These are phyloP conservation scores for Fragilaria crotonensis DNA, from an alignment of 108 stramenopile genomes.

Conservation along the genomic window DNA sequence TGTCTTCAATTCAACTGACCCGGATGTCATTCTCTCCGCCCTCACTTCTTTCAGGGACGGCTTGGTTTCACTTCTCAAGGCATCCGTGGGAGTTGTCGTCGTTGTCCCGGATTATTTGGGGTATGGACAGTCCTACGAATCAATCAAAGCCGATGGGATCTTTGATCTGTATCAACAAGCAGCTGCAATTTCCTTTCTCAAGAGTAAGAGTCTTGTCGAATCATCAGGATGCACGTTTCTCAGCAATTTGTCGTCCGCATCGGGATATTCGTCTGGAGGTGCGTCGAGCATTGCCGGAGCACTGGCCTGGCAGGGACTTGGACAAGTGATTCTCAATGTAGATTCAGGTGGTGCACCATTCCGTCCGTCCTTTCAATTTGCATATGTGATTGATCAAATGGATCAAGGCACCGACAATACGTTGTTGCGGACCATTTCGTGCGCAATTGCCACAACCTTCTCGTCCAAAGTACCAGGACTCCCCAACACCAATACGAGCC, in stretches of 20 bases:
- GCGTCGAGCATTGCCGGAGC: background rate
- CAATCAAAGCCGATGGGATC: background rate
- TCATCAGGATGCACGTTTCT: background rate
- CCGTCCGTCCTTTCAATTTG: background rate
- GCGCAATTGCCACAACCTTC: background rate
- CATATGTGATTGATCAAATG: background rate
- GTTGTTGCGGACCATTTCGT: background rate
- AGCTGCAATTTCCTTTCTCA: background rate
- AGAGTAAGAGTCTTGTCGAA: background rate
- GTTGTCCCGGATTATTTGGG: background rate
- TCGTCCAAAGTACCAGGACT: background rate
- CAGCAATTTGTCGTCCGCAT: background rate
- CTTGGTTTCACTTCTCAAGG: background rate
- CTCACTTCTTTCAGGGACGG: background rate
- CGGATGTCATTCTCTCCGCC: background rate
- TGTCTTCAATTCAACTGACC: background rate
- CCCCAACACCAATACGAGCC: background rate
- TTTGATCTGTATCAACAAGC: background rate
- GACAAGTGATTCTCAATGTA: background rate
- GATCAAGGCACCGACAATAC: background rate
- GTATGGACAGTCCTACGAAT: background rate
- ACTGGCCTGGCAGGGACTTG: background rate
- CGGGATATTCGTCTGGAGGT: background rate
- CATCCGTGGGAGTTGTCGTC: background rate
- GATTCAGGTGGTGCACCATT: background rate